These are phyloP conservation scores for Leccinum longicurvipes DNA, from an alignment of 768 basidiomycete species.

Conservation along the genomic window DNA sequence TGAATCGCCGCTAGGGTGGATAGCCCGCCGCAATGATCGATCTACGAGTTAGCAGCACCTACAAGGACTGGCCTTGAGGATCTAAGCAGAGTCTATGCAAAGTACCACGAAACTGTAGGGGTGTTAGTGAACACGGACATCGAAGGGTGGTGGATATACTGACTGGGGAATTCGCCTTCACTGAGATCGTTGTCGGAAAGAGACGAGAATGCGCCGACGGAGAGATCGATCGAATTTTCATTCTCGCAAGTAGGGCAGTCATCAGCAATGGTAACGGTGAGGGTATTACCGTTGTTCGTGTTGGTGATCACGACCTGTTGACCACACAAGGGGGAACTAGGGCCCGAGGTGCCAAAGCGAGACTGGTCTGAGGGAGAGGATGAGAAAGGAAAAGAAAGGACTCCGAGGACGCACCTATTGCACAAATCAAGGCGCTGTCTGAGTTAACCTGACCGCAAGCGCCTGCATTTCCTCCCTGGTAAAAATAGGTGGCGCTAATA, in stretches of 20 bases:
- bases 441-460: constrained; percentile 66
- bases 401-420: constrained; percentile 47
- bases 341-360: constrained; percentile 49
- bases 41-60: constrained; percentile 20
- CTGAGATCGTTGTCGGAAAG: constrained; percentile 41
- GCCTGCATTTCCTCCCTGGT: constrained; percentile 70
- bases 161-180: constrained; percentile 59
- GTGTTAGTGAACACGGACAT: neutral
- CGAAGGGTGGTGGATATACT: constrained; percentile 20
- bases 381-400: neutral
- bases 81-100: constrained; percentile 12
- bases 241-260: constrained; percentile 77
- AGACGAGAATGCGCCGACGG: constrained; percentile 58
- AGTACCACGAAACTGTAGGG: constrained; percentile 30
- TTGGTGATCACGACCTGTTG: constrained; percentile 62
- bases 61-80: constrained; percentile 18
- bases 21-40: constrained; percentile 10
- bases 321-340: constrained; percentile 60
- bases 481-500: constrained; percentile 61
- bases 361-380: constrained; percentile 38
- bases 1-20: constrained; percentile 44
- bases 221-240: constrained; percentile 69
- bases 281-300: constrained; percentile 45
- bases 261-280: constrained; percentile 69
- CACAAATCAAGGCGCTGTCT: constrained; percentile 60